Evolutionary conservation across 495 filamentous ascomycete species (phyloP).

Genomic region (Apiosordaria backusii): DNA sequence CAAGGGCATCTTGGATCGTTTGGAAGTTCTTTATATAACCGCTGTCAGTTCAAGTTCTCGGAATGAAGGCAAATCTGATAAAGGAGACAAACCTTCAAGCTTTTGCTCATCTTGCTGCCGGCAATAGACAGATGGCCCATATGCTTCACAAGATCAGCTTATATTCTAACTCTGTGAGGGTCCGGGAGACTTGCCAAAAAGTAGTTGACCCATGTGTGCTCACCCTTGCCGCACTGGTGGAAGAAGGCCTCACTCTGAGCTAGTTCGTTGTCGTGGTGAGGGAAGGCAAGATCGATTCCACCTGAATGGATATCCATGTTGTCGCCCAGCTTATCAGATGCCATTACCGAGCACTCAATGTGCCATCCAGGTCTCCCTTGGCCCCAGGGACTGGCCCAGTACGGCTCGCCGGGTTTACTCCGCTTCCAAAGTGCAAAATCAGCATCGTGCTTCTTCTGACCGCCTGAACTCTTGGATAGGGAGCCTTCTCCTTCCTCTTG

Average conservation of each 20-base stretch:
- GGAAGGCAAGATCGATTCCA: conserved; percentile 89
- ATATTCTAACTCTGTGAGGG: neutral
- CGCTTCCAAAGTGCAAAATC: conserved; percentile 97
- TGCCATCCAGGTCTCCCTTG: conserved; percentile 91
- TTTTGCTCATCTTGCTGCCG: conserved; percentile 74
- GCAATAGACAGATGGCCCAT: conserved; percentile 91
- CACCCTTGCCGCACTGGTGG: conserved; percentile 44
- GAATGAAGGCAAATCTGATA: too few species aligned
- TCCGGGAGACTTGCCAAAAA: conserved; percentile 52
- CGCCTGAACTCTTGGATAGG: conserved; percentile 61
- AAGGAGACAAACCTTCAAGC: too few species aligned
- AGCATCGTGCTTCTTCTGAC: conserved; percentile 60
- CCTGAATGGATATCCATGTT: conserved; percentile 92
- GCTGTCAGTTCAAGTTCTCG: conserved; percentile 85
- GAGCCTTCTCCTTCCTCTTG: conserved; percentile 89
- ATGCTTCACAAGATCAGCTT: conserved; percentile 42
- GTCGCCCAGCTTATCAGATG: conserved; percentile 74
- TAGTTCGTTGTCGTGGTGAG: conserved; percentile 95
- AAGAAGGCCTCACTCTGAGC: conserved; percentile 93
- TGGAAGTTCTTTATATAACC: conserved; percentile 99
- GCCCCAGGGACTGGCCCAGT: conserved; percentile 85
- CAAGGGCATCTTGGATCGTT: conserved; percentile 84
- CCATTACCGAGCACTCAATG: conserved; percentile 98
- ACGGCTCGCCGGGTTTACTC: conserved; percentile 87
- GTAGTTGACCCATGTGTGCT: conserved; percentile 88